Base-by-base conservation (phyloP, 2,329 filamentous ascomycete species). In the Thelonectria discophora region DNA sequence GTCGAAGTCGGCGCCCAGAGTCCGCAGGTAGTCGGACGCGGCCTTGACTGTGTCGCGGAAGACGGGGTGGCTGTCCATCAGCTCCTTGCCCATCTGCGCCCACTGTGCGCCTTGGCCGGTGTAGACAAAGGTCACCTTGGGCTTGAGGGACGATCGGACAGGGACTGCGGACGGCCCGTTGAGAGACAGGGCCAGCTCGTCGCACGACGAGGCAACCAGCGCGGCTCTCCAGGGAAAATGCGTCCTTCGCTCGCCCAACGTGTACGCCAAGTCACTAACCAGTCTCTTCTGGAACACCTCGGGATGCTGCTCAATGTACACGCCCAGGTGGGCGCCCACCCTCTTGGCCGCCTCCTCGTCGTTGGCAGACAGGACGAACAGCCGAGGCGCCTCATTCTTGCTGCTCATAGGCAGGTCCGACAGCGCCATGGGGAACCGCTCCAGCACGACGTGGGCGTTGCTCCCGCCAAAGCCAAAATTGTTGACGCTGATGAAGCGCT, bases 401-500 rank as follows among this genome's bases (percentile, higher is more conserved):
- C 67, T 20, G 11, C 48, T 57, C 21, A 62, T 39, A 4, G 60
- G 57, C 20, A 68, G 17, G 10, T 65, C 60, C 5, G 49, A 34
- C 9, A 58, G 20, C 12, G 46, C 37, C 2, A 50, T 17, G 2
- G 58, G 15, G 2, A 65, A 46, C 7, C 62, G 57, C 58, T 77
- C 75, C 10, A 81, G 66, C 2, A 83, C 75, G 1, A 74, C 74
- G 64, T 82, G 81, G 4, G 77, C 79, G 64, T 83, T 83, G 13
- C 80, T 79, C 45, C 76, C 80, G 18, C 79, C 80, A 43, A 79
- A 82, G 2, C 81, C 81, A 54, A 84, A 84, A 62, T 75, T 79
- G 70, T 84, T 84, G 60, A 84, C 74, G 63, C 81, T 83, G 60
- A 83, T 78, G 65, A 80, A 82, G 63, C 79, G 80, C 75, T 84